phyloP scores from a whole-genome alignment of 805 yeast species.

The Suhomyces sp. region DNA sequence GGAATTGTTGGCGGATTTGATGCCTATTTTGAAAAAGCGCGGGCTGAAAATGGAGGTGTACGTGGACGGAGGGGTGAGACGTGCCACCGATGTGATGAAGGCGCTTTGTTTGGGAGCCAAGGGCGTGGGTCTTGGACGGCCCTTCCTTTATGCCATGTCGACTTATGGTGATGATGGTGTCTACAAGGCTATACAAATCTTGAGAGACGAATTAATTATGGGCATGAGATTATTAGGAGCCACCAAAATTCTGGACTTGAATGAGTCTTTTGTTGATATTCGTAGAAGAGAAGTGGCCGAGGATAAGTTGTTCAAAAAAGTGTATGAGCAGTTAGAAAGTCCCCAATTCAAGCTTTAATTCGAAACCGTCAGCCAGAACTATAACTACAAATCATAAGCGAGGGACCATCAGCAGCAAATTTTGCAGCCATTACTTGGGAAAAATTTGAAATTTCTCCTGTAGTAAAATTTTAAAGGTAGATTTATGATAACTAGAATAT shows the following conservation, averaged over 20 bases:
- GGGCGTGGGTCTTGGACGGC: constrained; percentile 74
- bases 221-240: constrained; percentile 69
- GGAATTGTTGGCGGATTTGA: constrained; percentile 57
- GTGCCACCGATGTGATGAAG: constrained; percentile 75
- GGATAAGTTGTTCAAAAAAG: constrained; percentile 53
- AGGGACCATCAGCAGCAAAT: too few species aligned
- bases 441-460: too few species aligned
- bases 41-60: constrained; percentile 57
- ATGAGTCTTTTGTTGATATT: constrained; percentile 27
- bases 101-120: constrained; percentile 76
- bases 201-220: constrained; percentile 59
- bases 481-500: too few species aligned
- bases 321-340: constrained; percentile 54
- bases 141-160: constrained; percentile 74
- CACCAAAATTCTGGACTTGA: constrained; percentile 37
- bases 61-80: constrained; percentile 74
- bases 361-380: too few species aligned
- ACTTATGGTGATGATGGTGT: constrained; percentile 79
- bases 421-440: too few species aligned
- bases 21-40: constrained; percentile 39
- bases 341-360: constrained; percentile 33
- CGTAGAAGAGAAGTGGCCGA: constrained; percentile 42
- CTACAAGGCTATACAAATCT: constrained; percentile 55
- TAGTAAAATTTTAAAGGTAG: too few species aligned
- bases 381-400: too few species aligned